Evolutionary conservation across 768 basidiomycete species (phyloP).

Genomic region (Obba rivulosa): DNA sequence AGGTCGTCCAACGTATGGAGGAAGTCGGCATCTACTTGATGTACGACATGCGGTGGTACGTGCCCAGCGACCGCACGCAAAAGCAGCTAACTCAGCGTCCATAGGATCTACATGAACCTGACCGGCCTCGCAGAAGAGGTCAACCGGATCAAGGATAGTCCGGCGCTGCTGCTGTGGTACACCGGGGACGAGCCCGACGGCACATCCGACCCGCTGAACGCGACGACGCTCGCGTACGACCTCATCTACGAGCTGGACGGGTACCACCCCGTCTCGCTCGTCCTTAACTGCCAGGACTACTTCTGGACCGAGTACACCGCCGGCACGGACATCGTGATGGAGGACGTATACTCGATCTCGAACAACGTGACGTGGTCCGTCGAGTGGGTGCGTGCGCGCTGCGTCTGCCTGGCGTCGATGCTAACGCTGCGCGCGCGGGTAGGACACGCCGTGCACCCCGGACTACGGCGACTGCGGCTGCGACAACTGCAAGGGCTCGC

Average conservation of each 20-base stretch:
- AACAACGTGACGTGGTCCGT: constrained; percentile 64
- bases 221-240: constrained; percentile 43
- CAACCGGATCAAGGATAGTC: constrained; percentile 56
- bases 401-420: neutral
- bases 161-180: constrained; percentile 71
- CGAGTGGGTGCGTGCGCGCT: constrained; percentile 34
- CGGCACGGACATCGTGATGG: constrained; percentile 68
- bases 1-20: constrained; percentile 67
- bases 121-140: constrained; percentile 65
- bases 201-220: constrained; percentile 59
- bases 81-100: neutral
- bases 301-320: constrained; percentile 52
- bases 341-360: constrained; percentile 51
- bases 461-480: constrained; percentile 74
- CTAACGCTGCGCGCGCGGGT: neutral
- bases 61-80: neutral
- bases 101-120: constrained; percentile 57
- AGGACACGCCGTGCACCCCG: constrained; percentile 49
- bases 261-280: constrained; percentile 55
- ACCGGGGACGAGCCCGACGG: constrained; percentile 75
- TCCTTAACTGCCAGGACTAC: constrained; percentile 56
- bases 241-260: constrained; percentile 44
- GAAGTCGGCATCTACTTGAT: constrained; percentile 66
- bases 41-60: constrained; percentile 73
- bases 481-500: constrained; percentile 61